phyloP scores from a whole-genome alignment of 495 filamentous ascomycete species.

The Trichoderma orchidacearum region DNA sequence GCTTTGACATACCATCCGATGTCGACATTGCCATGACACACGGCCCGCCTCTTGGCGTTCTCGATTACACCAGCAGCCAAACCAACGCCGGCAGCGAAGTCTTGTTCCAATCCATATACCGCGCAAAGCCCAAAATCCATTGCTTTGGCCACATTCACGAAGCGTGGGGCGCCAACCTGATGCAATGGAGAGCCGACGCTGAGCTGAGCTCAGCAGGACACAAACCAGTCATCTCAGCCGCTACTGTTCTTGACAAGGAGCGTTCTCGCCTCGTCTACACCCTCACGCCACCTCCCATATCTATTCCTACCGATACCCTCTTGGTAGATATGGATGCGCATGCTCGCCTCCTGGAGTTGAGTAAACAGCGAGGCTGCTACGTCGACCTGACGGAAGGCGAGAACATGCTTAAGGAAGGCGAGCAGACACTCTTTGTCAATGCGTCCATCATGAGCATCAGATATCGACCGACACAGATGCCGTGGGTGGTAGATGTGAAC shows the following conservation, averaged over 20 bases:
- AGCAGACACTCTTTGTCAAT: constrained; percentile 60
- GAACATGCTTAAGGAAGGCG: constrained; percentile 26
- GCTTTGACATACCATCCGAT: constrained; percentile 30
- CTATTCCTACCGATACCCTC: neutral
- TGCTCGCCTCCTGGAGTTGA: neutral
- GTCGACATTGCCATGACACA: constrained; percentile 61
- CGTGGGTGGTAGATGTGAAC: constrained; percentile 53
- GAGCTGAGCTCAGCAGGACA: constrained; percentile 17
- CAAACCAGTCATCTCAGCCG: neutral
- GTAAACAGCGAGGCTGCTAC: neutral
- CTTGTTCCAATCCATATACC: constrained; percentile 37
- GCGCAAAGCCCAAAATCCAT: constrained; percentile 38
- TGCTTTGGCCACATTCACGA: constrained; percentile 66
- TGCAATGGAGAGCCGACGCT: constrained; percentile 32
- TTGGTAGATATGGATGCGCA: neutral
- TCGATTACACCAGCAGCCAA: constrained; percentile 28
- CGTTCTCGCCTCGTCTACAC: constrained; percentile 29
- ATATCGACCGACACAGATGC: constrained; percentile 38
- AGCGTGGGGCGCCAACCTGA: constrained; percentile 46
- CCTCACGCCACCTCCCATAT: neutral
- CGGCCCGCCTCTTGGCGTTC: constrained; percentile 44
- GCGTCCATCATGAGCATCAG: constrained; percentile 36
- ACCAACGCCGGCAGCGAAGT: constrained; percentile 36
- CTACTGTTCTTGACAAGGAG: constrained; percentile 19
- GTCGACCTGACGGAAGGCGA: constrained; percentile 14